Base-by-base conservation (phyloP, 164 flowering plant species). In the Chimonanthus salicifolius region DNA sequence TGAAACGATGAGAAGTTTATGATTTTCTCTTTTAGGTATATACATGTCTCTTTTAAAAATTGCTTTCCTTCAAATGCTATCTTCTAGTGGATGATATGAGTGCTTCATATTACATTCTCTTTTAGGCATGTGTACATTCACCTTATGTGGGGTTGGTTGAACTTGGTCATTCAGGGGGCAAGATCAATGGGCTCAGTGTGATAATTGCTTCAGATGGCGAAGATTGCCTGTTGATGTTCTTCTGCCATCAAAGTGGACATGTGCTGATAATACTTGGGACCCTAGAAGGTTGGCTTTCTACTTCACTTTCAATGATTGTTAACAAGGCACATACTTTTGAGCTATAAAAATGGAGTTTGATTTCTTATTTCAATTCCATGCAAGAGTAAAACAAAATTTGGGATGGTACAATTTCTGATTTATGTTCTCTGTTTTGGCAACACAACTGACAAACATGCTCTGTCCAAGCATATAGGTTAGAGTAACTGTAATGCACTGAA, bases 151-250 rank as follows among this genome's bases (percentile, higher is more conserved):
- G 18, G 69, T 64, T 49, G 67, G n/a, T 58, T 67, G 50, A 49
- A 21, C n/a, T 72, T 51, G 54, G 10, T 76, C 20, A 69, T 76
- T 7, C 88, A 95, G 99, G 82, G 90, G 79, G 64, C 89, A 84
- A 71, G 97, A 89, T 62, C 99, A 93, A 78, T 92, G 98, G 98
- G 92, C 89, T 78, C 97, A 89, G 69, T 95, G 99, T 82, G 99
- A 95, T 85, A 87, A 73, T 76, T 95, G 99, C 84, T 84, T 77
- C 60, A 95, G 88, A 79, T 95, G 98, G 98, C 86, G 97, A 78
- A 92, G 82, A 75, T 84, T 95, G 80, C 99, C 99, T 9, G 76
- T 81, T 20, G 87, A 92, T 72, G 88, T 82, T 76, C 89, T 92
- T 79, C 84, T 95, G 44, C 89, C 93, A 68, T 83, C 92, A 58